These are phyloP conservation scores for Rutidosis leptorrhynchoides DNA, from an alignment of 129 eudicot genomes.

Conservation along the genomic window DNA sequence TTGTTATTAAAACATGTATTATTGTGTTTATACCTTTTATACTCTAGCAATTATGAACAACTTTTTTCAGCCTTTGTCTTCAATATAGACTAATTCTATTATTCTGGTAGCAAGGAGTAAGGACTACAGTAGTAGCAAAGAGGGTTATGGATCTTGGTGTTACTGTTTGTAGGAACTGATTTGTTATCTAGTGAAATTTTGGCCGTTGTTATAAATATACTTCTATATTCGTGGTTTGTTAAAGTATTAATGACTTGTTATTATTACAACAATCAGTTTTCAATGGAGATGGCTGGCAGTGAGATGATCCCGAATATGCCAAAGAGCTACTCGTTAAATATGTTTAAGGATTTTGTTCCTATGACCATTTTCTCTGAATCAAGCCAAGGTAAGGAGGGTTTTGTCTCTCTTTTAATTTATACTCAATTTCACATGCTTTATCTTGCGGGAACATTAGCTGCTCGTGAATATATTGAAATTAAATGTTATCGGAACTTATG, in stretches of 20 bases:
- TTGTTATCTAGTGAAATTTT: background rate
- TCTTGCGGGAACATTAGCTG: background rate
- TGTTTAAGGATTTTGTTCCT: constrained; percentile 87
- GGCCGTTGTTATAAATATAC: background rate
- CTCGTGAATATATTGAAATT: background rate
- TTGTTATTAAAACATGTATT: background rate
- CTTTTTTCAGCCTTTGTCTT: background rate
- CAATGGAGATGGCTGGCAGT: constrained; percentile 77
- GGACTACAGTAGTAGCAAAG: background rate
- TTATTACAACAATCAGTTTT: constrained; percentile 42
- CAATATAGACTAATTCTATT: background rate
- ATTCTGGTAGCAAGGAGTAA: background rate
- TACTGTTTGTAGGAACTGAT: background rate
- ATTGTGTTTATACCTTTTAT: background rate
- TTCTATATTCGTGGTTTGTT: constrained; percentile 12
- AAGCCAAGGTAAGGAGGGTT: constrained; percentile 52
- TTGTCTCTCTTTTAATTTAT: background rate
- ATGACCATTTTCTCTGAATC: constrained; percentile 74
- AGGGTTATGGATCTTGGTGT: background rate
- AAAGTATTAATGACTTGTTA: background rate
- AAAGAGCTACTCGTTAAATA: constrained; percentile 68
- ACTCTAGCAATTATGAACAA: constrained; percentile 3
- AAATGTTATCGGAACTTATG: background rate
- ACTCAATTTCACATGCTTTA: background rate
- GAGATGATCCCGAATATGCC: constrained; percentile 52